Percentiles rank a stretch among this genome's conserved stretches.
Evolutionary conservation across 441 rosid species (phyloP).

Genomic region (Adansonia rubrostipa): DNA sequence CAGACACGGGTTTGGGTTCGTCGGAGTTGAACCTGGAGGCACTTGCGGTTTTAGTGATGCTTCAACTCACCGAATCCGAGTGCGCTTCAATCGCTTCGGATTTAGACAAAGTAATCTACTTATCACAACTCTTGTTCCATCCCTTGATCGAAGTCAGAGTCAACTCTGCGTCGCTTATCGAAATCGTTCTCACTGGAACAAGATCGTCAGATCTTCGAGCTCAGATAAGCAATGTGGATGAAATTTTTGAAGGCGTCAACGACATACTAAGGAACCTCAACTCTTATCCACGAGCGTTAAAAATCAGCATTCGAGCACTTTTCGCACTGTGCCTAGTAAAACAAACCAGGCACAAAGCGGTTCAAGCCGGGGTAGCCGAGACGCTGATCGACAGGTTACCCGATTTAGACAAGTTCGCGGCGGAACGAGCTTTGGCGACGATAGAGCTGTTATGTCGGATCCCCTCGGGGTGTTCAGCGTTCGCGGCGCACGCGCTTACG

Average conservation of each 20-base stretch:
- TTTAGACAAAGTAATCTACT: conserved; percentile 41
- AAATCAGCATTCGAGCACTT: conserved; percentile 66
- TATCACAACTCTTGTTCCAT: conserved; percentile 62
- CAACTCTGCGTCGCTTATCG: conserved; percentile 78
- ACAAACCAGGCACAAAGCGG: conserved; percentile 69
- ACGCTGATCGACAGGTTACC: conserved; percentile 63
- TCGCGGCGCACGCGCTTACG: conserved; percentile 66
- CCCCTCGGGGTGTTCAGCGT: conserved; percentile 67
- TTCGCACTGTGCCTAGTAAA: conserved; percentile 75
- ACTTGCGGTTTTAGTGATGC: conserved; percentile 64
- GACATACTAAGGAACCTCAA: conserved; percentile 50
- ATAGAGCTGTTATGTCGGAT: conserved; percentile 74
- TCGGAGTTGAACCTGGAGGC: conserved; percentile 66
- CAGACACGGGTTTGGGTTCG: conserved; percentile 34
- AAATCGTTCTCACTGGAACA: conserved; percentile 65
- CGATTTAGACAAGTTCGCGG: conserved; percentile 75
- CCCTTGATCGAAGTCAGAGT: conserved; percentile 68
- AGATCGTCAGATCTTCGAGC: conserved; percentile 62
- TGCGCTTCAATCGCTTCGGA: conserved; percentile 56
- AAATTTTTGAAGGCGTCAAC: conserved; percentile 67
- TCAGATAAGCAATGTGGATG: conserved; percentile 51
- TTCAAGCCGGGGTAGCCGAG: conserved; percentile 72
- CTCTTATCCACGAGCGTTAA: conserved; percentile 64
- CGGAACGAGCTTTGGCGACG: conserved; percentile 83
- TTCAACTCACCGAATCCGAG: conserved; percentile 67